Percentiles rank a stretch among this genome's conserved stretches.
phyloP scores from a whole-genome alignment of 345 rosid genomes.

The Hibiscus syriacus region DNA sequence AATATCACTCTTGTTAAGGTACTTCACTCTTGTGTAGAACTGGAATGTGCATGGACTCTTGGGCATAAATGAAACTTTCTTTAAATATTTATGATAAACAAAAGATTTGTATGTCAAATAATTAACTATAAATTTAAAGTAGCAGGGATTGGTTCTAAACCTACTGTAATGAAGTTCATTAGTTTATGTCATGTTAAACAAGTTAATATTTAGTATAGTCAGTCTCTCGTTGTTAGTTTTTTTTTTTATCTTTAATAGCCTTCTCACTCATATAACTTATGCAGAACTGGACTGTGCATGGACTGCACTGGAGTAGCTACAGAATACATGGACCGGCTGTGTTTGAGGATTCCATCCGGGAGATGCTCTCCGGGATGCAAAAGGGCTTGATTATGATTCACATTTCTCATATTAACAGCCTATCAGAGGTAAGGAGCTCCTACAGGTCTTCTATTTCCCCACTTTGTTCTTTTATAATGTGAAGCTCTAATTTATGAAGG shows the following conservation, averaged over 20 bases:
- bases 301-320: constrained; percentile 92
- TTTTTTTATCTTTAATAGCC: neutral
- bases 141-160: neutral
- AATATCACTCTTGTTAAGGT: no score
- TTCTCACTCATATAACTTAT: constrained; percentile 6
- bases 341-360: constrained; percentile 63
- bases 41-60: neutral
- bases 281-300: constrained; percentile 96
- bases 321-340: constrained; percentile 45
- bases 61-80: neutral
- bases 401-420: constrained; percentile 54
- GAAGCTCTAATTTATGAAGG: neutral
- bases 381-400: constrained; percentile 57
- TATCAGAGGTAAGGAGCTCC: constrained; percentile 52
- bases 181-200: neutral
- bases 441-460: neutral
- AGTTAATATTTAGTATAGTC: neutral
- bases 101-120: neutral
- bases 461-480: neutral
- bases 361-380: constrained; percentile 70
- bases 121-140: neutral
- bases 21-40: neutral
- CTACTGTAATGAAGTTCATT: neutral
- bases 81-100: neutral
- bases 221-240: neutral